Conservation (phyloP, 805 yeast genomes). For the Candida fluviatilis region DNA sequence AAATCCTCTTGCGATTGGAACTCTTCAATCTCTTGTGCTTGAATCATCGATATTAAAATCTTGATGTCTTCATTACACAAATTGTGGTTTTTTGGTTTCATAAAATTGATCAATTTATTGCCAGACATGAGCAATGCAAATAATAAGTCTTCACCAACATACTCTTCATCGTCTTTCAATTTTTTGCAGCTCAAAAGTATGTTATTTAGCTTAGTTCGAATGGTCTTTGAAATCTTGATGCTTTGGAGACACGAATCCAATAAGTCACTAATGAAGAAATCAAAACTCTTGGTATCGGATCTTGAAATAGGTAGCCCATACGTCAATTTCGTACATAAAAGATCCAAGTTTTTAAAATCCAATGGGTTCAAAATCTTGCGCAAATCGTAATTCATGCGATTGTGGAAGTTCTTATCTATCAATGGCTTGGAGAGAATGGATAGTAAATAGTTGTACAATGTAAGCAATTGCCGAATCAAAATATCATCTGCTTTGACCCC, state of each 20-base stretch:
- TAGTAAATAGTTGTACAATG: slow-evolving; percentile 72
- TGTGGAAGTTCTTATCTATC: slow-evolving; percentile 60
- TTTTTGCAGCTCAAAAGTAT: slow-evolving; percentile 24
- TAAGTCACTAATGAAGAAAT: slow-evolving; percentile 25
- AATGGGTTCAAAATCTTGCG: slow-evolving; percentile 70
- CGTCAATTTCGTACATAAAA: slow-evolving; percentile 41
- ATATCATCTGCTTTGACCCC: slow-evolving; percentile 22
- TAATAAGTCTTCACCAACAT: slow-evolving; percentile 45
- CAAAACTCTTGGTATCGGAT: slow-evolving; percentile 14
- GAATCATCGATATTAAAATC: slow-evolving; percentile 65
- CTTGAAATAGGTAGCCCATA: slow-evolving; percentile 22
- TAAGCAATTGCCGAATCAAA: slow-evolving; percentile 53
- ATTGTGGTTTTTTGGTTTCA: slow-evolving; percentile 75
- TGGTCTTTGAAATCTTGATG: slow-evolving; percentile 48
- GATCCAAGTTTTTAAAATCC: slow-evolving; percentile 67
- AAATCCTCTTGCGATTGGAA: slow-evolving; percentile 53
- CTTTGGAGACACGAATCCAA: slow-evolving; percentile 26
- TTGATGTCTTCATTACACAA: slow-evolving; percentile 80
- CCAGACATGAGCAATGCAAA: slow-evolving; percentile 73
- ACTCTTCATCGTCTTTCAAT: slow-evolving; percentile 13
- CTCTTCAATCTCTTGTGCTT: slow-evolving; percentile 21
- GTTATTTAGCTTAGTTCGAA: slow-evolving; percentile 54
- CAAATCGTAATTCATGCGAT: slow-evolving; percentile 77
- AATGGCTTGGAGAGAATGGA: slow-evolving; percentile 81
- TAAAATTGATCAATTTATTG: slow-evolving; percentile 57